Base-by-base conservation (phyloP, 2,329 filamentous ascomycete species). In the Fusarium sp. region DNA sequence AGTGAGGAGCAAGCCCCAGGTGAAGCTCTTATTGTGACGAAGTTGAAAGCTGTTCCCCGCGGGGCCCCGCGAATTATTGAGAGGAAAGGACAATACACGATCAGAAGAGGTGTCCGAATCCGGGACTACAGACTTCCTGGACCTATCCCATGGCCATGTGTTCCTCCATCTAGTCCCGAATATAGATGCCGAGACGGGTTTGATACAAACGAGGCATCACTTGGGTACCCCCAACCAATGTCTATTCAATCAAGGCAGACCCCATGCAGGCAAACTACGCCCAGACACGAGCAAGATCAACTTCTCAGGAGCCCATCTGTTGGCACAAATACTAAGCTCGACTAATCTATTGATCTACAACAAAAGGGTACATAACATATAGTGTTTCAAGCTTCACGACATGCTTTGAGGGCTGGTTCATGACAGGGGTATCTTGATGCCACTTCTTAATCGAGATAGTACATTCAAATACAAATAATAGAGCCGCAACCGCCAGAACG, bases 131-230 rank as follows among this genome's bases (percentile, higher is more conserved):
- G 51, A 39, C 19, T 76, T 7, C 74, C 72, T 0, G 30, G 44
- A 8, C 57, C 48, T 15, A 24, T 32, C 15, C n/a, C 45, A 6
- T 45, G 21, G 36, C 45, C 42, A 3, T 48, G 42, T 6, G 36
- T 39, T 12, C 39, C 61, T 1, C 24, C 49, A 3, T 40, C 61
- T 24, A 73, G 65, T 21, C 36, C 43, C 4, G 67, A 72, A 28
- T 76, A 72, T 8, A 74, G 73, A 30, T 77, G 76, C 21, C 66
- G 74, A 11, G 77, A 78, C 56, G 75, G 76, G 1, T 78, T 78
- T 34, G 61, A 75, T 19, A 36, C 23, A 15, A 46, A 49, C 6
- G 76, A 77, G 39, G 40, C 50, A 17, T 65, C 56, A 4, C 53
- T 60, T 11, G 55, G 56, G 3, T 51, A 62, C 17, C 62, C 71